Percentiles rank a stretch among this genome's conserved stretches.
Evolutionary conservation across 1,284 basidiomycete genomes (phyloP).

Genomic region (Taiwanofungus camphoratus): DNA sequence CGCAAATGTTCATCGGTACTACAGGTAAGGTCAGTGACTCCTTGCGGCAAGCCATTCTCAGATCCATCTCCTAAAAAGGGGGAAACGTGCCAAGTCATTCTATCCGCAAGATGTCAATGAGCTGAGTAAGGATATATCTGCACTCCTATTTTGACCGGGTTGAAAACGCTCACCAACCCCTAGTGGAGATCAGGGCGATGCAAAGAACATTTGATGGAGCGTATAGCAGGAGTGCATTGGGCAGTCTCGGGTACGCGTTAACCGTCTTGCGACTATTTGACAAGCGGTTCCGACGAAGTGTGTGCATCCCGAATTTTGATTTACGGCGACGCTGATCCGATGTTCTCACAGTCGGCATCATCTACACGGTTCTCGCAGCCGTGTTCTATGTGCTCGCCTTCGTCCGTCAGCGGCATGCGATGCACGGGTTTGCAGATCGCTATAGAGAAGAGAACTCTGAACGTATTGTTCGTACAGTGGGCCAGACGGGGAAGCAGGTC

Average conservation of each 20-base stretch:
- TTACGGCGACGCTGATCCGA: constrained; percentile 7
- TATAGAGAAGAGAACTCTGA: constrained; percentile 10
- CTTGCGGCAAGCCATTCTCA: neutral
- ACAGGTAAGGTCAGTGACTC: neutral
- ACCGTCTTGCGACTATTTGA: constrained; percentile 77
- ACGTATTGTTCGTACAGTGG: constrained; percentile 41
- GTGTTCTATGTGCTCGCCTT: constrained; percentile 56
- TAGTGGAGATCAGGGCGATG: constrained; percentile 67
- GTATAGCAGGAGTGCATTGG: constrained; percentile 71
- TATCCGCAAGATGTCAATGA: constrained; percentile 53
- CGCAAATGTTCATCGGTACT: neutral
- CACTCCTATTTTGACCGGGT: no score
- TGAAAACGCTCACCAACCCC: neutral
- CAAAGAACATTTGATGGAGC: constrained; percentile 81
- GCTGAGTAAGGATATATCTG: constrained; percentile 29
- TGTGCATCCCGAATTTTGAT: constrained; percentile 22
- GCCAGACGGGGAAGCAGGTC: constrained; percentile 52
- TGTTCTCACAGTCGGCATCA: constrained; percentile 54
- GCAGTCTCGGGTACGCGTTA: constrained; percentile 68
- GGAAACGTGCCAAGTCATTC: constrained; percentile 56
- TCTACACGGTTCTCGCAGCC: constrained; percentile 61
- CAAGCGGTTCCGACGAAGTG: constrained; percentile 61
- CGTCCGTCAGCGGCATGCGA: constrained; percentile 56
- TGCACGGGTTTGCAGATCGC: constrained; percentile 68
- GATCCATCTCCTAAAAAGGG: constrained; percentile 33